These are phyloP conservation scores for Phytophthora constricta DNA, from an alignment of 352 stramenopile genomes.

Conservation along the genomic window DNA sequence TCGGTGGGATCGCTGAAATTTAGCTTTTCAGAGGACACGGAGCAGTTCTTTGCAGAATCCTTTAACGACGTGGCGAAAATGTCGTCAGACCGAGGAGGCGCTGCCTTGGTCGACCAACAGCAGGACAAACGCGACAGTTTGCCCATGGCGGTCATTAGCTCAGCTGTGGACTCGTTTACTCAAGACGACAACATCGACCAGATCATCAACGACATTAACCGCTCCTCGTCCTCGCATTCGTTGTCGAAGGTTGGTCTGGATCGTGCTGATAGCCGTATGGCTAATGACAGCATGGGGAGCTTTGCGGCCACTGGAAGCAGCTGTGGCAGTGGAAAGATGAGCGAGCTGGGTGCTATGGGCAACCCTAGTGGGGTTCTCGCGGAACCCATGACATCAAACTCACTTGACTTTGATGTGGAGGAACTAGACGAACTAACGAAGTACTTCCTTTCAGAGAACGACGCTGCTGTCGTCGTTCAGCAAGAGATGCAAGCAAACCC, in stretches of 20 bases:
- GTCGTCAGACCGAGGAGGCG: constrained; percentile 29
- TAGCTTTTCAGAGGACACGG: constrained; percentile 70
- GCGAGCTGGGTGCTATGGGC: constrained; percentile 20
- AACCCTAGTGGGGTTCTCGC: constrained; percentile 20
- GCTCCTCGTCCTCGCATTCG: constrained; percentile 48
- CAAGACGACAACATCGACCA: constrained; percentile 77
- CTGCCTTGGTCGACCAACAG: constrained; percentile 34
- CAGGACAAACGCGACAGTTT: constrained; percentile 67
- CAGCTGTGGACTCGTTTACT: constrained; percentile 75
- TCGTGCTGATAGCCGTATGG: constrained; percentile 2
- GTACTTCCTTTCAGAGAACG: constrained; percentile 73
- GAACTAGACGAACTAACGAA: constrained; percentile 80
- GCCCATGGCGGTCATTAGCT: constrained; percentile 70
- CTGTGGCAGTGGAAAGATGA: constrained; percentile 35
- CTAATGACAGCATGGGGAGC: constrained; percentile 28
- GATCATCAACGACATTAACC: constrained; percentile 81
- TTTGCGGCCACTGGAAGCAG: constrained; percentile 41
- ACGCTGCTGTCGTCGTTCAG: constrained; percentile 39
- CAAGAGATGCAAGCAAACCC: constrained; percentile 36
- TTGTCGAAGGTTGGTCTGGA: constrained; percentile 42
- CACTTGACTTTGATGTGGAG: constrained; percentile 72
- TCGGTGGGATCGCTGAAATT: constrained; percentile 79
- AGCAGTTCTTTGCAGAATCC: constrained; percentile 72
- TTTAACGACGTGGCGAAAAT: constrained; percentile 57
- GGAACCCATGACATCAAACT: constrained; percentile 47